Percentiles rank a stretch among this genome's conserved stretches.
phyloP scores from a whole-genome alignment of 2,329 filamentous ascomycete species.

The Pseudocercospora fuligena region DNA sequence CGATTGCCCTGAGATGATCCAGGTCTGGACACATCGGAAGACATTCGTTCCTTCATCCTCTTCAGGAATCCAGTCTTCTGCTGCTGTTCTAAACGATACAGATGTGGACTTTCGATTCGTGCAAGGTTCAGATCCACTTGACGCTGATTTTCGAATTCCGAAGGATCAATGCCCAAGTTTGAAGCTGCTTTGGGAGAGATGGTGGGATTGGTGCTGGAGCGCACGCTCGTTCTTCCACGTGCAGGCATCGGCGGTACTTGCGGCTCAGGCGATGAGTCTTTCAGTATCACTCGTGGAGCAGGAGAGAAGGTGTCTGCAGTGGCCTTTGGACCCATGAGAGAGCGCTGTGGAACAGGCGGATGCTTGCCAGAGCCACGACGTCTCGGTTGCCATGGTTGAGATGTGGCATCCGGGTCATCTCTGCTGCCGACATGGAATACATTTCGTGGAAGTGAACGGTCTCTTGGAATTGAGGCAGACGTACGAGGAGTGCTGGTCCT shows the following conservation, averaged over 20 bases:
- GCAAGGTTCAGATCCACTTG: neutral
- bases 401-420: conserved; percentile 29
- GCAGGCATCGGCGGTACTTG: conserved; percentile 13
- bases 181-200: conserved; percentile 11
- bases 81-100: neutral
- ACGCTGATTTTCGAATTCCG: conserved; percentile 14
- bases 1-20: conserved; percentile 3
- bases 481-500: conserved; percentile 34
- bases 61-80: conserved; percentile 20
- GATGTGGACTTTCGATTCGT: neutral
- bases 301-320: conserved; percentile 30
- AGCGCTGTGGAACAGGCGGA: conserved; percentile 29
- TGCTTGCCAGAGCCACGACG: conserved; percentile 24
- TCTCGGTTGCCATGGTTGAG: conserved; percentile 28
- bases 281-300: conserved; percentile 7
- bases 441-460: conserved; percentile 25
- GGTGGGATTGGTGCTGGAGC: conserved; percentile 1
- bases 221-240: conserved; percentile 14
- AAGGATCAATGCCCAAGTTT: conserved; percentile 28
- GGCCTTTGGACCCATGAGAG: conserved; percentile 30
- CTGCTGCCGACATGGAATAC: conserved; percentile 24
- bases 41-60: conserved; percentile 19
- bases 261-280: conserved; percentile 11
- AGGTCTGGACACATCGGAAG: conserved; percentile 10
- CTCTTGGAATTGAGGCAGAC: conserved; percentile 33